Evolutionary conservation across 257 asterid genomes (phyloP).

Genomic region (Linaria vulgaris): DNA sequence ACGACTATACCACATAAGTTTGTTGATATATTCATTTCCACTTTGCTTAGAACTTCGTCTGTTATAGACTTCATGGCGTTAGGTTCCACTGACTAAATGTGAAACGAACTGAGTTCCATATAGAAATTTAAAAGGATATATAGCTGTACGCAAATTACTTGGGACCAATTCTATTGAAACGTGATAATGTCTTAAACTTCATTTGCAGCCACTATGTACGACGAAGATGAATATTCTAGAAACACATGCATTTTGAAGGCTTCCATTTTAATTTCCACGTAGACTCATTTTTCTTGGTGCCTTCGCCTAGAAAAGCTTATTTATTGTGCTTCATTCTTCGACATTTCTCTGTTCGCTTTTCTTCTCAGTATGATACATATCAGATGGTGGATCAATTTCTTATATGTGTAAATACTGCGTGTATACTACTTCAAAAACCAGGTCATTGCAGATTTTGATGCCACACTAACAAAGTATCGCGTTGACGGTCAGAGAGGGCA

Average conservation of each 20-base stretch:
- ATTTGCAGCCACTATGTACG: neutral
- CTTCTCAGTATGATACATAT: neutral
- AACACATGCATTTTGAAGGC: neutral
- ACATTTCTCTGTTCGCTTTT: neutral
- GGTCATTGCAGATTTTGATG: constrained; percentile 96
- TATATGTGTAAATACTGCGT: constrained; percentile 15
- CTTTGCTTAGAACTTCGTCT: too few species aligned
- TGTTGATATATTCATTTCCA: too few species aligned
- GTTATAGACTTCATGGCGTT: too few species aligned
- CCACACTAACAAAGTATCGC: constrained; percentile 77
- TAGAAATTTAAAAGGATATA: neutral
- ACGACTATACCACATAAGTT: neutral
- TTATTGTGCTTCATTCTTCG: neutral
- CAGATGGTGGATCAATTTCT: neutral
- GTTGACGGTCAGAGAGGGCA: constrained; percentile 80
- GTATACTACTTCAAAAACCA: constrained; percentile 30
- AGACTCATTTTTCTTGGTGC: constrained; percentile 5
- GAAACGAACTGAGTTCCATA: too few species aligned
- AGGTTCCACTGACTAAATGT: too few species aligned
- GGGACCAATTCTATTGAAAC: neutral
- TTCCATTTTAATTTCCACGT: too few species aligned
- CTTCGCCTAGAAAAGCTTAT: neutral
- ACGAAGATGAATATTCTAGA: neutral
- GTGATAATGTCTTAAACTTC: neutral
- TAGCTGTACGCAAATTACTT: neutral